Base-by-base conservation (phyloP, 768 basidiomycete species). In the Mrakia blollopis region DNA sequence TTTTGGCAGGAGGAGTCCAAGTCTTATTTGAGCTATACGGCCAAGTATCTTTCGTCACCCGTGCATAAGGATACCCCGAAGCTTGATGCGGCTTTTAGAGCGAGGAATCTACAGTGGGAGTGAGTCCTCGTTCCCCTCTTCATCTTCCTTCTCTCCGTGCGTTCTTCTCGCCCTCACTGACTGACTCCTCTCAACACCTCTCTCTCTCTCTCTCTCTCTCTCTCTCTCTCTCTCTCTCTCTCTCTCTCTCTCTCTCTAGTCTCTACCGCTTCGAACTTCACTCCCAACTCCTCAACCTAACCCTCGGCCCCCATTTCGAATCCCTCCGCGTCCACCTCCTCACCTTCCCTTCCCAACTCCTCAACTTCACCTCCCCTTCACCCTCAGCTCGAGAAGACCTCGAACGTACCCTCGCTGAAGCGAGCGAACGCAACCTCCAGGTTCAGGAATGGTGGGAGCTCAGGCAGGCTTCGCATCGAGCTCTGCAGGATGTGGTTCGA, bases 1-100 rank as follows among this genome's bases (percentile, higher is more conserved):
- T 39, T 72, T n/a, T 32, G 25, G 25, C 57, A 77, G 76, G 76
- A 77, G 39, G 76, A 77, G 65, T 67, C 60, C 39, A 77, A 77
- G 54, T 28, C 71, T 0, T 69, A 67, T 30, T 37, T 67, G 32
- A 25, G 32, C 30, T 77, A 68, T 39, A 54, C 62, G 0, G 52
- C 62, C 23, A 77, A 73, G 70, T 77, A 77, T 23, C 63, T 77
- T 3, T 57, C 70, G 5, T 37, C 63, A 9, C 70, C 76, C 21
- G 25, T 10, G 13, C 65, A 41, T 32, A 60, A 61, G 28, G 76
- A 77, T 37, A 57, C 41, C 21, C 37, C 65, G 11, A 65, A 54
- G 35, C 11, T 73, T 1, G 76, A 77, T 11, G 52, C 63, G 2
- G 76, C 76, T 2, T 73, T 65, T 52, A 44, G 60, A 14, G 39